phyloP scores from a whole-genome alignment of 2,329 filamentous ascomycete genomes.

The Gnomoniopsis sp. region DNA sequence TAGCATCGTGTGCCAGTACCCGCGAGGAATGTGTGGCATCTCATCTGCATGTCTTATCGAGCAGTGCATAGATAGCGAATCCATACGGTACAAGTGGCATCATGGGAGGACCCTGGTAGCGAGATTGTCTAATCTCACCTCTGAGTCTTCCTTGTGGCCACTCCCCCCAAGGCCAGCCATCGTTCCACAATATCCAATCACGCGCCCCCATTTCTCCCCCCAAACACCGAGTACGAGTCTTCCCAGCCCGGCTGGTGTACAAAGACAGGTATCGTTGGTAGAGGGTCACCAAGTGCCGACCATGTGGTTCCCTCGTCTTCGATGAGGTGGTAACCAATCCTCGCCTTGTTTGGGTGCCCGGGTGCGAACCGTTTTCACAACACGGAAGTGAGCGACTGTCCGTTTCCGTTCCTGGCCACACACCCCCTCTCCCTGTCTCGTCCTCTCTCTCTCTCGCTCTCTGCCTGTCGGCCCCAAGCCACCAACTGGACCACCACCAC shows the following conservation, averaged over 20 bases:
- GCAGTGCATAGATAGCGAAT: neutral
- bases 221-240: neutral
- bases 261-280: too few species aligned
- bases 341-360: neutral
- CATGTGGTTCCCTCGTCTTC: neutral
- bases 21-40: neutral
- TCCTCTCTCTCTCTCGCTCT: neutral
- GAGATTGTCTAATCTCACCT: neutral
- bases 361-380: neutral
- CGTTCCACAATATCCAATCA: too few species aligned
- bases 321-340: too few species aligned
- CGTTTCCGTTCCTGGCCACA: neutral
- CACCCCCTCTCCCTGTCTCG: too few species aligned
- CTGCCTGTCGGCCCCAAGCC: neutral
- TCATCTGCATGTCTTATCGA: neutral
- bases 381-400: neutral
- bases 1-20: neutral
- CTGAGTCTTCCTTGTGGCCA: neutral
- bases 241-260: neutral
- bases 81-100: neutral
- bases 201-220: too few species aligned
- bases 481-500: neutral
- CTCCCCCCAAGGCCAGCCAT: neutral
- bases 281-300: neutral
- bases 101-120: neutral